Percentiles rank a stretch among this genome's conserved stretches.
These are phyloP conservation scores for Aspergillus sp. DNA, from an alignment of 2,329 filamentous ascomycete species.

Conservation along the genomic window DNA sequence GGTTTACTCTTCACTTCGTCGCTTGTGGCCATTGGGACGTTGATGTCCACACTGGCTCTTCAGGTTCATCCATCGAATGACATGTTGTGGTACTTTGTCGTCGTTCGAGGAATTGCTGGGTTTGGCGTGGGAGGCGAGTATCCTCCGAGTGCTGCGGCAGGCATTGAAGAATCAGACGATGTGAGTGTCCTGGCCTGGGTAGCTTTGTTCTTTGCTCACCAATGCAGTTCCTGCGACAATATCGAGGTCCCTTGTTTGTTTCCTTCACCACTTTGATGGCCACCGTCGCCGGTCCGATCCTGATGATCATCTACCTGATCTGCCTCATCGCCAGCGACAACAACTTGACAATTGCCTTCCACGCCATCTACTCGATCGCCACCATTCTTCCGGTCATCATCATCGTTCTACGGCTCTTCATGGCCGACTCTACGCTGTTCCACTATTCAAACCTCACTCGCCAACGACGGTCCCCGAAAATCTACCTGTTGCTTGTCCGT, in stretches of 20 bases:
- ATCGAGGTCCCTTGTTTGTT: conserved; percentile 31
- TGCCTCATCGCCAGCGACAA: conserved; percentile 30
- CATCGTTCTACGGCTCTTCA: conserved; percentile 28
- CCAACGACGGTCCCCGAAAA: conserved; percentile 12
- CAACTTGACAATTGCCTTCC: conserved; percentile 25
- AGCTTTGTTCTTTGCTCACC: not conserved
- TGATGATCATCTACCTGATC: conserved; percentile 33
- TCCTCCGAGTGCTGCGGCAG: conserved; percentile 33
- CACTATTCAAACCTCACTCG: conserved; percentile 27
- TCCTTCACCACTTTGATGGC: conserved; percentile 33
- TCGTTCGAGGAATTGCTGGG: conserved; percentile 32
- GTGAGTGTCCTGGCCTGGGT: conserved; percentile 6
- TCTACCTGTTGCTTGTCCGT: conserved; percentile 20
- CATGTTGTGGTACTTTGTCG: conserved; percentile 35
- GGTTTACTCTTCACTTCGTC: conserved; percentile 25
- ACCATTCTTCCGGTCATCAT: conserved; percentile 28
- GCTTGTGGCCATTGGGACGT: conserved; percentile 21
- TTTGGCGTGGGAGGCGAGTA: conserved; percentile 37
- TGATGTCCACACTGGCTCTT: conserved; percentile 34
- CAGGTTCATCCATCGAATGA: conserved; percentile 27
- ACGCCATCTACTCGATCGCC: conserved; percentile 27
- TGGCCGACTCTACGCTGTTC: conserved; percentile 30
- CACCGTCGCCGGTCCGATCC: conserved; percentile 26
- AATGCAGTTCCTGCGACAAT: conserved; percentile 15
- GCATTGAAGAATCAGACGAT: conserved; percentile 30